phyloP scores from a whole-genome alignment of 352 stramenopile genomes.

The Stephanocyclus meneghinianus region DNA sequence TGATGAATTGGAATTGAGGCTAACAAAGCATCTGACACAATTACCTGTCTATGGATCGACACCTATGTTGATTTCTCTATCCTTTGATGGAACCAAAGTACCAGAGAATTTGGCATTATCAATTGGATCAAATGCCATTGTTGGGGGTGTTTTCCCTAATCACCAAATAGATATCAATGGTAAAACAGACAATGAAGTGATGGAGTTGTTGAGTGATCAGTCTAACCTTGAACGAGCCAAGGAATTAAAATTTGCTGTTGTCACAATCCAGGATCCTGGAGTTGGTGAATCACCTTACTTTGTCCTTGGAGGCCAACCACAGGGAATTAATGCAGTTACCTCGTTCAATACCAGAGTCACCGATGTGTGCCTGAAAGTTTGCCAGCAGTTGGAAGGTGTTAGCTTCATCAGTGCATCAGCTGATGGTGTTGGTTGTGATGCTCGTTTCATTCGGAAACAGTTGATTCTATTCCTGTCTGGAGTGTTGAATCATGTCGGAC shows the following conservation, averaged over 20 bases:
- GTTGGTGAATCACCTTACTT: background rate
- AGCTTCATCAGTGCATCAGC: conserved; percentile 4
- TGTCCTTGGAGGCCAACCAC: background rate
- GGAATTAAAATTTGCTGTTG: background rate
- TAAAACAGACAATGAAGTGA: background rate
- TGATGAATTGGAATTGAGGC: too few relatives aligned
- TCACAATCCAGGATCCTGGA: background rate
- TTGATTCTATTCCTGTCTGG: conserved; percentile 12
- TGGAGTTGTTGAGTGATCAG: background rate
- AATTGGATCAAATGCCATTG: background rate
- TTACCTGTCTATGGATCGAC: too few relatives aligned
- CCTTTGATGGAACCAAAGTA: too few relatives aligned
- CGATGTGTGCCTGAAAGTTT: background rate
- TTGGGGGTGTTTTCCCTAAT: conserved; percentile 9
- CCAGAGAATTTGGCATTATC: too few relatives aligned
- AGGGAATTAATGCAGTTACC: conserved; percentile 20
- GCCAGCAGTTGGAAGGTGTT: background rate
- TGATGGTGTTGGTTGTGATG: conserved; percentile 12
- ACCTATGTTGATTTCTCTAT: too few relatives aligned
- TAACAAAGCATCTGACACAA: too few relatives aligned
- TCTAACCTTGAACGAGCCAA: background rate
- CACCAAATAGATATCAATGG: background rate
- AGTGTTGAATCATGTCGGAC: conserved; percentile 16
- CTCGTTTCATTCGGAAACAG: conserved; percentile 4
- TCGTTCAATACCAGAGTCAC: background rate